A percentile compares a stretch with the other conserved stretches of the same genome.
Conservation (phyloP, 202 grass and related monocot genomes). For the Brachypodium distachyon region DNA sequence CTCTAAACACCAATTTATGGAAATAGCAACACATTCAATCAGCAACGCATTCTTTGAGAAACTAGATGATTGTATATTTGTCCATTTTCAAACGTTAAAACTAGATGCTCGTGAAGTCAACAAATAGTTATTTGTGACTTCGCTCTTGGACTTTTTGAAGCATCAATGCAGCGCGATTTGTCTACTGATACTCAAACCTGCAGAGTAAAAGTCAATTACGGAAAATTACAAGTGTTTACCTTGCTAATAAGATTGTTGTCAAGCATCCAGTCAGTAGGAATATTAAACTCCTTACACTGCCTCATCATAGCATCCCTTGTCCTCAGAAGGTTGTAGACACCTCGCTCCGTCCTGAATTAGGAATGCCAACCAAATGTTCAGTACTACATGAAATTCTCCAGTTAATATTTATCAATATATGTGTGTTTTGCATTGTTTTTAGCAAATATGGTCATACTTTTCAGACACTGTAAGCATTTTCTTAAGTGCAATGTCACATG, state of each 20-base stretch:
- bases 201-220: not conserved
- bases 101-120: not conserved
- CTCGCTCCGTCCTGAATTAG: slow-evolving; percentile 73
- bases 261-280: slow-evolving; percentile 94
- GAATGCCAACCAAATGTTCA: slow-evolving; percentile 19
- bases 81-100: not conserved
- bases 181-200: not conserved
- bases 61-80: not conserved
- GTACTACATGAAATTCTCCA: not conserved
- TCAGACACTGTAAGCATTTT: slow-evolving; percentile 92
- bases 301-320: slow-evolving; percentile 80
- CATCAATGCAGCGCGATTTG: not conserved
- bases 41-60: not conserved
- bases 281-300: slow-evolving; percentile 83
- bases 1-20: not conserved
- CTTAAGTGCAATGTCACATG: slow-evolving; percentile 85
- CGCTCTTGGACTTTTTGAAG: not conserved
- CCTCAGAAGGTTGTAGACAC: slow-evolving; percentile 75
- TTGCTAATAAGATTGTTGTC: slow-evolving; percentile 88
- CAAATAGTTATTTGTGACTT: not conserved
- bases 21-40: too few relatives aligned
- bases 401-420: not conserved
- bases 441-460: slow-evolving; percentile 42
- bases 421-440: not conserved
- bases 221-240: slow-evolving; percentile 38